Conservation (phyloP, 2,329 filamentous ascomycete genomes). For the Pseudogymnoascus sp. region DNA sequence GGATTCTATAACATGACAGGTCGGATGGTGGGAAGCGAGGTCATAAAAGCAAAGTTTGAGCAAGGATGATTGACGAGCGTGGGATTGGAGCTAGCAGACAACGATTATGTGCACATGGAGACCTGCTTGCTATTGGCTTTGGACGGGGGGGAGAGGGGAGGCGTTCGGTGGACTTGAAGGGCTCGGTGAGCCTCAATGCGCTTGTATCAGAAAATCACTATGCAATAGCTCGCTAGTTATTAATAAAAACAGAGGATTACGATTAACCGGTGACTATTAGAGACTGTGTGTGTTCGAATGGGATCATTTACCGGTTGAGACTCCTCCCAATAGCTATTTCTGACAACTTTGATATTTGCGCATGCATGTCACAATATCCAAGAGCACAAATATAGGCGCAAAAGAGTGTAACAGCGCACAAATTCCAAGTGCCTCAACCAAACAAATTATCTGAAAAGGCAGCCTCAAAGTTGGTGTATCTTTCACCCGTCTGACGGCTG, state of each 20-base stretch:
- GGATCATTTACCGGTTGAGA: background rate
- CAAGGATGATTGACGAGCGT: slow-evolving; percentile 15
- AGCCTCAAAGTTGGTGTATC: background rate
- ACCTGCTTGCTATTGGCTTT: background rate
- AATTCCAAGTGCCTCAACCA: background rate
- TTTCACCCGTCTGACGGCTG: background rate
- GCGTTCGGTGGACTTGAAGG: background rate
- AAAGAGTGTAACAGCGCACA: background rate
- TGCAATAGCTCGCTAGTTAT: background rate
- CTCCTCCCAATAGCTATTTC: background rate
- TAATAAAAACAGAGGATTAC: background rate
- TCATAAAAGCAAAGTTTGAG: slow-evolving; percentile 28
- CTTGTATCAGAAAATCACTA: background rate
- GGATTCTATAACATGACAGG: slow-evolving; percentile 29
- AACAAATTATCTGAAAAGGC: background rate
- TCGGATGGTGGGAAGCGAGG: slow-evolving; percentile 23
- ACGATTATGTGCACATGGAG: background rate
- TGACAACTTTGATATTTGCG: background rate
- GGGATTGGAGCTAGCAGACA: background rate
- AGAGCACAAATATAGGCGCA: background rate
- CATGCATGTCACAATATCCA: background rate
- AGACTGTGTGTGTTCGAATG: background rate
- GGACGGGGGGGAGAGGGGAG: background rate
- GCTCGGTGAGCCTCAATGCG: background rate
- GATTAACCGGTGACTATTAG: background rate